Conservation (phyloP, 1,284 basidiomycete species). For the Tylopilus orsonianus region DNA sequence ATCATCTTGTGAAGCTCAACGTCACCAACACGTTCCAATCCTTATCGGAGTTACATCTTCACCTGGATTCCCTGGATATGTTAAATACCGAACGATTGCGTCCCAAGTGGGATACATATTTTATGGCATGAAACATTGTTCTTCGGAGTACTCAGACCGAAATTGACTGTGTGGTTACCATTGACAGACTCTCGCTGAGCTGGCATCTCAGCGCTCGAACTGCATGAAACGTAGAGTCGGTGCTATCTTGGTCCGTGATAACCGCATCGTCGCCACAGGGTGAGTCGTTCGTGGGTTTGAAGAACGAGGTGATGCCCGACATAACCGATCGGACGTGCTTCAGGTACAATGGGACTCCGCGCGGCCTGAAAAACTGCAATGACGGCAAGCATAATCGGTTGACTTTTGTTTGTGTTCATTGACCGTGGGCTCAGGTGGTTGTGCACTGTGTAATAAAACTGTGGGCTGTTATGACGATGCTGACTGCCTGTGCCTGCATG, state of each 20-base stretch:
- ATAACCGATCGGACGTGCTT: slow-evolving; percentile 5
- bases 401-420: neutral
- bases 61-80: slow-evolving; percentile 72
- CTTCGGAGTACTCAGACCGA: neutral
- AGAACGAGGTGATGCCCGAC: slow-evolving; percentile 1
- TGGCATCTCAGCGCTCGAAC: slow-evolving; percentile 87
- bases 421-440: slow-evolving; percentile 54
- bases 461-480: slow-evolving; percentile 39
- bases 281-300: slow-evolving; percentile 32
- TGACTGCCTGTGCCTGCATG: slow-evolving; percentile 94
- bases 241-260: slow-evolving; percentile 85
- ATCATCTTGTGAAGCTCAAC: slow-evolving; percentile 58
- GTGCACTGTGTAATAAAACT: slow-evolving; percentile 69
- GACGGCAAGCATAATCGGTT: slow-evolving; percentile 43
- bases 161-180: slow-evolving; percentile 2
- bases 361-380: slow-evolving; percentile 86
- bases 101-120: slow-evolving; percentile 93
- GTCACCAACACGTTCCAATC: slow-evolving; percentile 72
- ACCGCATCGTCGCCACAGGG: slow-evolving; percentile 92
- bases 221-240: slow-evolving; percentile 98
- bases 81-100: slow-evolving; percentile 72
- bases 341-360: slow-evolving; percentile 95
- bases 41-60: slow-evolving; percentile 53
- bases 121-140: slow-evolving; percentile 67
- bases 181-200: slow-evolving; percentile 75